Evolutionary conservation across 305 asterid species (phyloP), one percentile per base, ranked within the genome.

Genomic region (Plantago coronopus): DNA sequence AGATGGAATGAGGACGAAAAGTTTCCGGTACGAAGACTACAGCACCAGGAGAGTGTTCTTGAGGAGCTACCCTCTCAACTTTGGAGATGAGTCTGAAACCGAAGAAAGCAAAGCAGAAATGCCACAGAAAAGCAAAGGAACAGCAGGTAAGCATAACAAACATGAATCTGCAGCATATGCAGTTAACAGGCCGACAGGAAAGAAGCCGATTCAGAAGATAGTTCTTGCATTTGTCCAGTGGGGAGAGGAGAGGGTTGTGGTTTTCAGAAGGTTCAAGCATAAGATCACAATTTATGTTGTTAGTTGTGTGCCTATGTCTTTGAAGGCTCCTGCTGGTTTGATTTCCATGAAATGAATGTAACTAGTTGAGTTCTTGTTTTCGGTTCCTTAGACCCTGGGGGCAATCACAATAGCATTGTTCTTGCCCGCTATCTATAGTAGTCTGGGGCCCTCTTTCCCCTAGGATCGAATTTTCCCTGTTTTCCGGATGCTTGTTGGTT

Each of bases 51-150:
- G 95, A 76, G 93, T 87, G 43, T 89, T 89, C 81, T 54, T 84
- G 73, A 85, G 97, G 79, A 89, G 97, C 74, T 89, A 89, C 66
- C 97, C 95, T 17, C 93, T 89, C 72, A 86, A 77, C 62, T 75
- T 84, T 81, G 79, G 79, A 0, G 2, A 61, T 0, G 77, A 72
- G 22, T 72, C 86, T 17, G 78, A 71, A 60, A 62, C 56, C 2
- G 79, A 79, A 66, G 72, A 61, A 54, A 71, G 76, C 48, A 46
- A 27, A 37, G 69, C 59, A 64, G 69, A 55, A 23, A 63, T 68
- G 50, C 40, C 74, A 56, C 20, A 51, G 71, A 64, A 73, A 56
- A 14, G 72, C 66, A 59, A 58, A 6, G 67, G 63, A 42, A 34
- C 40, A 34, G 65, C 73, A 47, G 42, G 38, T 51, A 57, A 71